A percentile compares a stretch with the other conserved stretches of the same genome.
Evolutionary conservation across 257 asterid species (phyloP).

Genomic region (Eucommia ulmoides): DNA sequence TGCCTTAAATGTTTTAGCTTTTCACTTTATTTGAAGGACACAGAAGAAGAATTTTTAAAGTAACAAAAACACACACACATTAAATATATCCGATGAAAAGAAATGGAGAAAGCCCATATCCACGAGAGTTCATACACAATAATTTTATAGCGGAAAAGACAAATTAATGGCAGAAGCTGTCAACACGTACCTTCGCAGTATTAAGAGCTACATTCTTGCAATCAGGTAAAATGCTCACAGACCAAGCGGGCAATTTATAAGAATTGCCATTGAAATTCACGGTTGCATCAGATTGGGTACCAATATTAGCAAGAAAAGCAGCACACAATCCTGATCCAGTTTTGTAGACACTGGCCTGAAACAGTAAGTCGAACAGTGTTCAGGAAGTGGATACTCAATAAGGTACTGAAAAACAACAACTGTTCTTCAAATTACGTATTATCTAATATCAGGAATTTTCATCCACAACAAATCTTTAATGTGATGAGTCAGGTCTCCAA

Average conservation of each 20-base stretch:
- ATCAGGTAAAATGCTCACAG: constrained; percentile 87
- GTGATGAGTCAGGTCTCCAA: too few relatives aligned
- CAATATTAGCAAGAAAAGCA: constrained; percentile 67
- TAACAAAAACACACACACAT: neutral
- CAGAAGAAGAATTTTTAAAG: too few relatives aligned
- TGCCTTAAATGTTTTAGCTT: too few relatives aligned
- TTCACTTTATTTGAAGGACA: too few relatives aligned
- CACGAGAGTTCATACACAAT: neutral
- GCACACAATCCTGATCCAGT: constrained; percentile 59
- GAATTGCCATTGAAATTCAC: constrained; percentile 59
- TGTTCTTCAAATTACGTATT: too few relatives aligned
- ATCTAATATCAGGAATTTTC: too few relatives aligned
- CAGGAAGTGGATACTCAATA: too few relatives aligned
- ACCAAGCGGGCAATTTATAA: constrained; percentile 76
- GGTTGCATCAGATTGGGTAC: constrained; percentile 41
- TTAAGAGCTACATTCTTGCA: constrained; percentile 66
- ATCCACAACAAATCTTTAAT: too few relatives aligned
- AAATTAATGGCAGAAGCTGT: neutral
- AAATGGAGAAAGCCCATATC: neutral
- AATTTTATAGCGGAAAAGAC: too few relatives aligned
- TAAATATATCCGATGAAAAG: neutral
- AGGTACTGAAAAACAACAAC: too few relatives aligned
- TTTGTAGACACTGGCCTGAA: constrained; percentile 63
- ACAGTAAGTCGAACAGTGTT: constrained; percentile 6
- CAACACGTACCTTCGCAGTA: constrained; percentile 57